Evolutionary conservation across 164 flowering plant genomes (phyloP), one percentile per base, ranked within the genome.

Genomic region (Magnolia kwangsiensis): DNA sequence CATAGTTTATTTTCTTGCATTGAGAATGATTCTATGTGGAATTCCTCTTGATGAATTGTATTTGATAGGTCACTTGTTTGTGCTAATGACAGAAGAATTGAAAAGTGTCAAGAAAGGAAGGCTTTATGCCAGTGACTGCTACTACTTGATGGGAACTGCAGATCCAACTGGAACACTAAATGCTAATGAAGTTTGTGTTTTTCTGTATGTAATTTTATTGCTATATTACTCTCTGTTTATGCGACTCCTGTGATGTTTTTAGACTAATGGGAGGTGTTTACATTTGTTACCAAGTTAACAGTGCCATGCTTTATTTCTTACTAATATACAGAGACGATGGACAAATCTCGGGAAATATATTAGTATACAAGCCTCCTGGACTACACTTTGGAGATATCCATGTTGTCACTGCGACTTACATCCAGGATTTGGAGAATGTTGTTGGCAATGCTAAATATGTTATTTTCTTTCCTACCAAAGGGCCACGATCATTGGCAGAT

Each of bases 381-480:
- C 69, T 90, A 71, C 98, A 95, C 63, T 89, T 89, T 76, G 98
- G 98, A 1, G 98, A 95, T 76, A 80, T 93, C 18, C 98, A 92
- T 82, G 77, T 83, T 1, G 74, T 95, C 45, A 80, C 80, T 20
- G 96, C 98, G 20, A 90, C 77, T 0, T 89, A 87, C 71, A 82
- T 90, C 37, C 68, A 81, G 63, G 88, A 78, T 8, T 63, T 93
- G 73, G 88, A 81, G 63, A 78, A 79, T 31, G 21, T 78, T 75
- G 87, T 93, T 63, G 98, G 98, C 9, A 90, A 90, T 78, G 82
- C 94, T 3, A 95, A 92, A 72, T 95, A 88, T 85, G 98, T 83
- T 1, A 93, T 95, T 45, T 90, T 93, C 79, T 95, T 95, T 75
- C 86, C 98, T 9, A 79, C 83, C 4, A 86, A 83, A 76, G 93